Evolutionary conservation across 257 asterid species (phyloP).

Genomic region (Avicennia marina): DNA sequence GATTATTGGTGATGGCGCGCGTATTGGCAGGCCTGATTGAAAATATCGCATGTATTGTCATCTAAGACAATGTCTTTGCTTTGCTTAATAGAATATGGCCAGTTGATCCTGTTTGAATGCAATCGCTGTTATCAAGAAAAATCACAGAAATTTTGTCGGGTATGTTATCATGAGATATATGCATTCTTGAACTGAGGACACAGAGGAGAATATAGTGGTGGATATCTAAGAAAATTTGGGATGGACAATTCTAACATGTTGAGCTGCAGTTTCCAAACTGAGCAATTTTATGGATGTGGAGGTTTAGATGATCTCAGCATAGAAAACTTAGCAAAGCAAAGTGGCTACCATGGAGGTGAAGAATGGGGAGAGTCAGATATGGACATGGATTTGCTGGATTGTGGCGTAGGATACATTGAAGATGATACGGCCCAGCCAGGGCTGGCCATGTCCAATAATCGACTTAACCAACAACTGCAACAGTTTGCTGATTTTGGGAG

Average conservation of each 20-base stretch:
- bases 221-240: neutral
- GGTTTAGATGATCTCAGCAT: no score
- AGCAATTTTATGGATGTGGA: no score
- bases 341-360: slow-evolving; percentile 15
- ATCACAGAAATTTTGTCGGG: no score
- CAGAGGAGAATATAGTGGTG: neutral
- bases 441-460: slow-evolving; percentile 7
- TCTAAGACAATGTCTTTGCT: neutral
- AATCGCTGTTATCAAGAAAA: slow-evolving; percentile 2
- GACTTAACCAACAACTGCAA: slow-evolving; percentile 15
- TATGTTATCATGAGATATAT: no score
- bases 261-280: slow-evolving; percentile 2
- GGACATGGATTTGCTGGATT: slow-evolving; percentile 16
- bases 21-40: no score
- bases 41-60: slow-evolving; percentile 13
- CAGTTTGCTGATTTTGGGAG: slow-evolving; percentile 15
- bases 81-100: no score
- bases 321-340: slow-evolving; percentile 11
- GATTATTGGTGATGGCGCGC: no score
- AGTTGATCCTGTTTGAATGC: no score
- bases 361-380: slow-evolving; percentile 14
- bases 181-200: slow-evolving; percentile 2
- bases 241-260: neutral
- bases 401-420: slow-evolving; percentile 1
- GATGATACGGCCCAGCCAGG: neutral